These are phyloP conservation scores for Trametes coccinea DNA, from an alignment of 768 basidiomycete genomes.

Conservation along the genomic window DNA sequence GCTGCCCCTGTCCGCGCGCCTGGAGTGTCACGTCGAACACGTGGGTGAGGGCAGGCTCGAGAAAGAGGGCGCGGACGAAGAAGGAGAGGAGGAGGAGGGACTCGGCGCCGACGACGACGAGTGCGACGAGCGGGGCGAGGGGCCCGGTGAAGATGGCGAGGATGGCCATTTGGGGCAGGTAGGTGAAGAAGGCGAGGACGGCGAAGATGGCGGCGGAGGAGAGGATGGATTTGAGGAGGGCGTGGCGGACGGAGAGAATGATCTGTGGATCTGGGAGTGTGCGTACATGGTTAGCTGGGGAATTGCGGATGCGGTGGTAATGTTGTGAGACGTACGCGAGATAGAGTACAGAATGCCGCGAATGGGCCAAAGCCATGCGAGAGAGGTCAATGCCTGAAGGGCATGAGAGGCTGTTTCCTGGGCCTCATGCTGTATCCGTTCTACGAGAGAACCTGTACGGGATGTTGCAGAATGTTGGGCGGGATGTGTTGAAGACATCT, in stretches of 20 bases:
- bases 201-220: constrained; percentile 42
- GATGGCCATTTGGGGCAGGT: constrained; percentile 66
- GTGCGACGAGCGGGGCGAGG: constrained; percentile 51
- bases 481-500: background rate
- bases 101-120: constrained; percentile 44
- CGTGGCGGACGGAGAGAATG: constrained; percentile 32
- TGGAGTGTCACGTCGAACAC: constrained; percentile 51
- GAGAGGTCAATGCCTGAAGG: constrained; percentile 24
- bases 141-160: constrained; percentile 65
- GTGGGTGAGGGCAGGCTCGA: constrained; percentile 43
- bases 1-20: constrained; percentile 40
- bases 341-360: constrained; percentile 29
- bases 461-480: background rate
- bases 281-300: background rate
- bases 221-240: constrained; percentile 41
- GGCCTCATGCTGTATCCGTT: constrained; percentile 21
- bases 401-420: constrained; percentile 12
- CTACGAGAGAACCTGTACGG: background rate
- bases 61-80: constrained; percentile 47
- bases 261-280: constrained; percentile 21
- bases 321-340: constrained; percentile 19
- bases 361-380: constrained; percentile 35
- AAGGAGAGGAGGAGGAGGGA: constrained; percentile 42
- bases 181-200: constrained; percentile 57
- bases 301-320: no score